Evolutionary conservation across 2,329 filamentous ascomycete species (phyloP), one percentile per base, ranked within the genome.

Genomic region (Septoria petroselini): DNA sequence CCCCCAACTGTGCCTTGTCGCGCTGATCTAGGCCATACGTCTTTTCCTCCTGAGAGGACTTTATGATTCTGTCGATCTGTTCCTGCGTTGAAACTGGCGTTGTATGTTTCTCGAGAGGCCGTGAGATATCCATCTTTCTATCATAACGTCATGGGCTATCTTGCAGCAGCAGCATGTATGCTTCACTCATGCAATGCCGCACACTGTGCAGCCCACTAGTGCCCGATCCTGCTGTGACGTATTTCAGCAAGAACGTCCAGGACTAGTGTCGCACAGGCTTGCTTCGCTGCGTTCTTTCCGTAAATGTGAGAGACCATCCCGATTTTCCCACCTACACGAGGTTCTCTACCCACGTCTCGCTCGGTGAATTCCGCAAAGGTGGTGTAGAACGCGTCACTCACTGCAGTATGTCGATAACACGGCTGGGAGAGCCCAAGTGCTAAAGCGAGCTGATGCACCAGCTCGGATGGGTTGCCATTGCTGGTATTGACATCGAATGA

Each of bases 261-360:
- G 7, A 75, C 68, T 27, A 63, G 47, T 49, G 66, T 61, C n/a
- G 75, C 75, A 61, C 74, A 72, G 53, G 70, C 69, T 50, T 78
- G 73, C 60, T 73, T 76, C 0, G 75, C 74, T 40, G 66, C 72
- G 62, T 75, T 76, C 66, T 72, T 73, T 2, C 76, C 76, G 53
- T 64, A 73, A 0, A 78, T 62, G 46, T 71, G 65, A 0, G 62
- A 52, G 2, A 75, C 70, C 46, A 70, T 62, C 18, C 72, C 75
- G 14, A 78, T 58, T 2, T 67, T 64, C 0, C 67, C 66, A 2
- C 59, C 56, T 3, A 71, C 59, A 7, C 58, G 55, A 1, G 65
- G 59, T 39, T 64, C 59, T 3, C 44, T 41, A 0, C 41, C 15
- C 6, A 49, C 52, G 18, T 65, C 64, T 17, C 44, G 19, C 2